Evolutionary conservation across 805 yeast genomes (phyloP), one percentile per base, ranked within the genome.

Genomic region (Komagataella phaffii): DNA sequence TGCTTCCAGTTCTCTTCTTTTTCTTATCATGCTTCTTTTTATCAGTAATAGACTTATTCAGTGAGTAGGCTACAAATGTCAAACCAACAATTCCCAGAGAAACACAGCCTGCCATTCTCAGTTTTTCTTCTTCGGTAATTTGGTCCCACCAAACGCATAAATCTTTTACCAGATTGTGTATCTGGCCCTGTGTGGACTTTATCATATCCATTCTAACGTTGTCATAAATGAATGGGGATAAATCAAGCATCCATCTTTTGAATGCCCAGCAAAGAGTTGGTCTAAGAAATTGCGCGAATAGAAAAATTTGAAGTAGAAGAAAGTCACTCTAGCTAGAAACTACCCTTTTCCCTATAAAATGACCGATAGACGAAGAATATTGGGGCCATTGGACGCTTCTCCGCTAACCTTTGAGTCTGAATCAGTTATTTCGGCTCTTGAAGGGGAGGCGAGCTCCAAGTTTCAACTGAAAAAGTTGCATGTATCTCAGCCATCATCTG

Each of bases 321-420:
- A 30, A 8, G 14, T 30, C 8, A 36, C 7, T n/a, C 21, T 17
- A 24, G 17, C 40, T 23, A 40, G 48, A 17, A 17, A 17, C 17
- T 24, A 17, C 44, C 47, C 24, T 40, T 45, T 8, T 45, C 48
- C 52, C 50, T 72, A 71, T 74, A 68, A 64, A 51, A 57, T 71
- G 24, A 64, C 67, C 46, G 97, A 91, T 62, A 79, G 96, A 72
- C 79, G 96, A 73, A 76, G 96, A 64, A 72, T 89, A n/a, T 61
- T 85, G 36, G 96, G 96, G 0, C 97, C 97, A 0, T 61, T 76
- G 0, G 81, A 78, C 56, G 86, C 86, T 1, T 73, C 70, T 50
- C 79, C 80, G 1, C 62, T 84, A 12, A 64, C 62, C 0, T 74
- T 77, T 55, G 69, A 63, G 6, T 54, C 59, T 3, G 49, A 52